Evolutionary conservation across 2,329 filamentous ascomycete genomes (phyloP), one percentile per base, ranked within the genome.

Genomic region (Penicillium sp.): DNA sequence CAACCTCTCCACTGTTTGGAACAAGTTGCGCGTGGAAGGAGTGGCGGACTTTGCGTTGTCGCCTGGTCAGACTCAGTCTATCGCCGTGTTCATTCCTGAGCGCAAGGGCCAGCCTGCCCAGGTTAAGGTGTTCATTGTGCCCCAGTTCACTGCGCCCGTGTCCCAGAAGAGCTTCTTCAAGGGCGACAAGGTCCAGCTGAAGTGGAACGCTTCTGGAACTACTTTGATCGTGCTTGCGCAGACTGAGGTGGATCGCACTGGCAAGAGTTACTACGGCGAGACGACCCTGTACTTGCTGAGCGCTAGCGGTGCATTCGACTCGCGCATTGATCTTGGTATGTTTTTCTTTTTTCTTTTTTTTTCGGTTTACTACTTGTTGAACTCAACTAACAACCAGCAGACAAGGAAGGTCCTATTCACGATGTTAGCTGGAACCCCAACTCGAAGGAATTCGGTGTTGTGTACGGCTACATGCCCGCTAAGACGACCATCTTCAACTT

Each of bases 131-230:
- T 99, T 89, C 80, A 91, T 93, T 65, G 90, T 97, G 36, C 93
- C 94, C 41, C 84, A 94, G 67, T 97, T 97, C 78, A 84, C 78
- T 62, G 81, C 80, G 52, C 87, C 92, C 5, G 87, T 96, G 49
- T 97, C 93, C 39, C 93, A 97, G 75, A 99, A 99, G 87, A 97
- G 89, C 1, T 99, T 99, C 74, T 99, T 92, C 86, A 99, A 99
- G 81, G 92, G 92, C 62, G 94, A 99, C 81, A 97, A 97, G 81
- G 93, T 99, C 47, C 92, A 97, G 77, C 81, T 99, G 72, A 97
- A 97, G 81, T 99, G 94, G 94, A 99, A 99, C 78, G 85, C 88
- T 65, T 82, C 91, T 60, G 94, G 94, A 52, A 96, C 92, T 38
- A 93, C 88, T 73, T 78, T 97, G 72, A 89, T 99, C 70, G 93